Evolutionary conservation across 2,329 filamentous ascomycete genomes (phyloP).

Genomic region (Epichloe glyceriae): DNA sequence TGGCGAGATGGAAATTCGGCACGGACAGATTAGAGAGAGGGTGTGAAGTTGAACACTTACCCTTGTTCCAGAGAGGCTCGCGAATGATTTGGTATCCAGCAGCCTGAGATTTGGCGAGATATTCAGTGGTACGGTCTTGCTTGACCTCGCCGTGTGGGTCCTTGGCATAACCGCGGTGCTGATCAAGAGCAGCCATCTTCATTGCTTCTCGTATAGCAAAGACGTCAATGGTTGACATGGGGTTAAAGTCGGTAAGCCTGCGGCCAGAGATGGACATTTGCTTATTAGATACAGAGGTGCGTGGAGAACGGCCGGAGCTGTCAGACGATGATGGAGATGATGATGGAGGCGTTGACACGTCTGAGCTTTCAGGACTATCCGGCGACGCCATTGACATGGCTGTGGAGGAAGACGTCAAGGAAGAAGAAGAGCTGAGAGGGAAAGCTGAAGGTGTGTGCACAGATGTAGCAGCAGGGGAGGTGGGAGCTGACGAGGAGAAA

Average conservation of each 20-base stretch:
- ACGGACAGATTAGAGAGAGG: not conserved
- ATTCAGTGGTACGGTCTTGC: constrained; percentile 40
- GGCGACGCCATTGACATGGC: constrained; percentile 19
- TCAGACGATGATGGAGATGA: constrained; percentile 36
- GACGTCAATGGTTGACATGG: constrained; percentile 44
- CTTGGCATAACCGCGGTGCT: constrained; percentile 46
- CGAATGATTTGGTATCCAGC: constrained; percentile 47
- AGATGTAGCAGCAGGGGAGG: not conserved
- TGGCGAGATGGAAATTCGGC: not conserved
- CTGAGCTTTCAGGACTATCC: constrained; percentile 34
- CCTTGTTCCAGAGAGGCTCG: constrained; percentile 54
- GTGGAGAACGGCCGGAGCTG: constrained; percentile 33
- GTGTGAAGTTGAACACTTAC: constrained; percentile 24
- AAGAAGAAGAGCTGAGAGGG: constrained; percentile 4
- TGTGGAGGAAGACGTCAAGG: constrained; percentile 8
- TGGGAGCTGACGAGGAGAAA: constrained; percentile 1
- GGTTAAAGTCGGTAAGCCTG: constrained; percentile 39
- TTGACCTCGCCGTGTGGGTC: constrained; percentile 42
- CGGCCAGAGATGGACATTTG: constrained; percentile 37
- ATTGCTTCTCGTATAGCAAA: constrained; percentile 44
- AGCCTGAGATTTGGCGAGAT: constrained; percentile 37
- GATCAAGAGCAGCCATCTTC: constrained; percentile 47
- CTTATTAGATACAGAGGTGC: constrained; percentile 39
- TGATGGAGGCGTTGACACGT: constrained; percentile 42
- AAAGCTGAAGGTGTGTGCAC: not conserved